Evolutionary conservation across 176 grass and related monocot genomes (phyloP).

Genomic region (Aegilops bicornis): DNA sequence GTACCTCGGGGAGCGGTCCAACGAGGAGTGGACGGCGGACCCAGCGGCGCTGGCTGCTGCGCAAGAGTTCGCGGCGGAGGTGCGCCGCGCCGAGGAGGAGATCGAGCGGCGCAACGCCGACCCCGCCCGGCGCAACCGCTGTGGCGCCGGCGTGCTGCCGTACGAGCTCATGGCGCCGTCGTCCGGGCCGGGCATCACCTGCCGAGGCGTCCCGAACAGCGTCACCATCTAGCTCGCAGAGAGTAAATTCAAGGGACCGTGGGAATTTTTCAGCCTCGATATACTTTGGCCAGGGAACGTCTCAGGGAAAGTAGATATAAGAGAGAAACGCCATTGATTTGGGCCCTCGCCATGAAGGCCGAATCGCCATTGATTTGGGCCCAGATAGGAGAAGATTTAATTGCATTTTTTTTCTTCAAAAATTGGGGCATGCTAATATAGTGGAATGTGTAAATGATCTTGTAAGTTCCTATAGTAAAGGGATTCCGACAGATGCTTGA

Average conservation of each 20-base stretch:
- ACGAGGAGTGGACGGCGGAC: conserved; percentile 81
- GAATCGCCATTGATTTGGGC: conserved; percentile 26
- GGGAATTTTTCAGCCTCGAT: neutral
- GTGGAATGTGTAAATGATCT: conserved; percentile 44
- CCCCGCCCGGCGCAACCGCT: conserved; percentile 54
- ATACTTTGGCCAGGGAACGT: neutral
- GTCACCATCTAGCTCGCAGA: conserved; percentile 52
- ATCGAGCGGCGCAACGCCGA: conserved; percentile 69
- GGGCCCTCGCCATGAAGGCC: neutral
- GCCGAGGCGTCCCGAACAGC: conserved; percentile 90
- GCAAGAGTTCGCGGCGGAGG: conserved; percentile 52
- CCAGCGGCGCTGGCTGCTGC: conserved; percentile 46
- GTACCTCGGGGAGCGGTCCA: conserved; percentile 78
- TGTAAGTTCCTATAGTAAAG: neutral
- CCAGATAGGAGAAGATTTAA: neutral
- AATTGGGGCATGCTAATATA: neutral
- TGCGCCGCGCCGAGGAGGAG: conserved; percentile 68
- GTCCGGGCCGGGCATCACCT: conserved; percentile 79
- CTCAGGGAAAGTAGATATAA: neutral
- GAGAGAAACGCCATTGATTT: too few species aligned
- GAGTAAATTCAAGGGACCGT: neutral
- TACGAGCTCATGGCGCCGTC: conserved; percentile 89
- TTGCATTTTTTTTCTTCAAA: neutral
- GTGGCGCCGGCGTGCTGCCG: conserved; percentile 83
- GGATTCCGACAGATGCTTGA: neutral